phyloP scores from a whole-genome alignment of 2,329 filamentous ascomycete genomes.

The Cladosporium colombiae region DNA sequence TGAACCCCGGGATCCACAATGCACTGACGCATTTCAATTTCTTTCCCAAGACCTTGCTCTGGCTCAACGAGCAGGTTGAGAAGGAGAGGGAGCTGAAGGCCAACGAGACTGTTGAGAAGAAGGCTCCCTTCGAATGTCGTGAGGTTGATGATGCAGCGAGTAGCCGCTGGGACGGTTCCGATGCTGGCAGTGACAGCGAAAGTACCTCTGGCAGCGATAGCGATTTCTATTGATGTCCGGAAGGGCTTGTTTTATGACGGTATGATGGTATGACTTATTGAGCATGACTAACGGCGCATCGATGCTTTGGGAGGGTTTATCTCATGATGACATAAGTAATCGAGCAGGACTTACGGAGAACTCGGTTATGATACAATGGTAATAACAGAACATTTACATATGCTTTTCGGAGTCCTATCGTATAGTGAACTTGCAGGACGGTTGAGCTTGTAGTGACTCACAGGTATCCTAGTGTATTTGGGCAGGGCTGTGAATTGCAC shows the following conservation, averaged over 20 bases:
- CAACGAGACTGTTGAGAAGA: neutral
- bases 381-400: neutral
- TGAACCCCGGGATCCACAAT: neutral
- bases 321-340: neutral
- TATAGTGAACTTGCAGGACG: neutral
- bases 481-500: too few relatives aligned
- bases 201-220: neutral
- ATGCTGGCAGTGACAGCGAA: neutral
- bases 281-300: neutral
- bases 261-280: neutral
- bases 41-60: neutral
- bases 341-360: neutral
- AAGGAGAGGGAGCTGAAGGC: slow-evolving; percentile 14
- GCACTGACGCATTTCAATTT: neutral
- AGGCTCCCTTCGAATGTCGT: neutral
- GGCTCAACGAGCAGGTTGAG: slow-evolving; percentile 20
- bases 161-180: neutral
- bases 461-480: too few relatives aligned
- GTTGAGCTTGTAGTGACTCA: neutral
- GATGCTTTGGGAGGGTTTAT: neutral
- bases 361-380: neutral
- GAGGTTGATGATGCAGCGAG: neutral
- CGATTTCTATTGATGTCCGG: neutral
- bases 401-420: neutral
- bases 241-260: neutral